These are phyloP conservation scores for Penicillium canariense DNA, from an alignment of 495 filamentous ascomycete genomes.

Conservation along the genomic window DNA sequence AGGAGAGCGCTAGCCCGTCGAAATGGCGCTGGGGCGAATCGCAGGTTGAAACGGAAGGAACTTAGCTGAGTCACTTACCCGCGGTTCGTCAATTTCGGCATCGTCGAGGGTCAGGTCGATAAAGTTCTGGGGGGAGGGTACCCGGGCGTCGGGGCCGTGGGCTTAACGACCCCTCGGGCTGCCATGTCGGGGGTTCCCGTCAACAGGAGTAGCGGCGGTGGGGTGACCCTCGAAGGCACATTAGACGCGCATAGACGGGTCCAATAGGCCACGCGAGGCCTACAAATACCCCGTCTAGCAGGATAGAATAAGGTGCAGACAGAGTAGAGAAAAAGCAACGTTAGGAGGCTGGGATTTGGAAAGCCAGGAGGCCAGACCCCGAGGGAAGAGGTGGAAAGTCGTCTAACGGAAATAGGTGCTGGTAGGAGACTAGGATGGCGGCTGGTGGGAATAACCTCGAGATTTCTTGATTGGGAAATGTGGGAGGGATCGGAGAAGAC, in stretches of 20 bases:
- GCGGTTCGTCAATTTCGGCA: neutral
- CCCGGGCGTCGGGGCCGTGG: neutral
- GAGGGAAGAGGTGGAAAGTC: neutral
- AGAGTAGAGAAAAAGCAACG: neutral
- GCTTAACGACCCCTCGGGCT: neutral
- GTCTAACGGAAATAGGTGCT: neutral
- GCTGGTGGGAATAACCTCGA: neutral
- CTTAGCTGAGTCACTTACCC: neutral
- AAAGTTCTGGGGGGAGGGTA: neutral
- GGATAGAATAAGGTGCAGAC: neutral
- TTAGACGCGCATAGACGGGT: neutral
- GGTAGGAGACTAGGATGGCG: too few species aligned
- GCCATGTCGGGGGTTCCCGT: neutral
- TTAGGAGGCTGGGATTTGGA: too few species aligned
- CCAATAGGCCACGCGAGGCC: neutral
- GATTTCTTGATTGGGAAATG: neutral
- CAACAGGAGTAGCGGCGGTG: neutral
- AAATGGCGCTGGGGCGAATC: neutral
- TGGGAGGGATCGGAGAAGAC: neutral
- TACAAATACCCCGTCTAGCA: neutral
- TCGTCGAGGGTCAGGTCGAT: conserved; percentile 1
- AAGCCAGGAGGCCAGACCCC: neutral
- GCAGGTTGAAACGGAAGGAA: neutral
- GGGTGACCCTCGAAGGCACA: neutral
- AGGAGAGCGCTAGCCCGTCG: neutral